These are phyloP conservation scores for Diaporthe ampelina DNA, from an alignment of 2,329 filamentous ascomycete species.

Conservation along the genomic window DNA sequence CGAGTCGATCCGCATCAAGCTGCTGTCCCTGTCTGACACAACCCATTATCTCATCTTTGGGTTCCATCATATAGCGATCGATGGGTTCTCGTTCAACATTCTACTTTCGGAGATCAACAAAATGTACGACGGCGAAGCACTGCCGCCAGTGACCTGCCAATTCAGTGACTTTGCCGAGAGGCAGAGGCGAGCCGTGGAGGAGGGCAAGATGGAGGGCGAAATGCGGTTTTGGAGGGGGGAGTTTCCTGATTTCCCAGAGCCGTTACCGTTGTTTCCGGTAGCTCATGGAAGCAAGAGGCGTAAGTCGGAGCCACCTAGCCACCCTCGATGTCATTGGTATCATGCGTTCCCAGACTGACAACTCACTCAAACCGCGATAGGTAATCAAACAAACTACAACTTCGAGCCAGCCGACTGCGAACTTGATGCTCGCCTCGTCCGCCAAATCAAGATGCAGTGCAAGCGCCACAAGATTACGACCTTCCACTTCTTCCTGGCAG, in stretches of 20 bases:
- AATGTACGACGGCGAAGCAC: constrained; percentile 4
- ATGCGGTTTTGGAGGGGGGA: constrained; percentile 20
- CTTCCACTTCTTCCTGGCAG: constrained; percentile 63
- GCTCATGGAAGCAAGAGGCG: constrained; percentile 27
- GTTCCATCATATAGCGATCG: constrained; percentile 34
- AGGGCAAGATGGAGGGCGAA: constrained; percentile 38
- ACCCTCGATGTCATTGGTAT: background rate
- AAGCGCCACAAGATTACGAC: constrained; percentile 42
- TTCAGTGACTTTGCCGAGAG: constrained; percentile 45
- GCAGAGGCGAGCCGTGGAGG: constrained; percentile 20
- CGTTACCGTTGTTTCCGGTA: constrained; percentile 24
- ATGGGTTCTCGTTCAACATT: constrained; percentile 28
- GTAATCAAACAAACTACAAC: constrained; percentile 21
- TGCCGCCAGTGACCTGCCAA: background rate
- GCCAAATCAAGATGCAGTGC: constrained; percentile 26
- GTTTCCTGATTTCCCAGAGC: constrained; percentile 28
- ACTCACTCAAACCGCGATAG: background rate
- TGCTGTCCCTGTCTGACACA: constrained; percentile 52
- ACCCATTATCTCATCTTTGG: constrained; percentile 57
- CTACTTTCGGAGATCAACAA: constrained; percentile 30
- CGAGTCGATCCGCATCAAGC: constrained; percentile 49
- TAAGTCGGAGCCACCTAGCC: background rate
- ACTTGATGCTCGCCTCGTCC: constrained; percentile 21
- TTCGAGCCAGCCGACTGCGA: constrained; percentile 8
- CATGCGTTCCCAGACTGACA: background rate